Evolutionary conservation across 306 rosid species (phyloP).

Genomic region (Astragalus membranaceus): DNA sequence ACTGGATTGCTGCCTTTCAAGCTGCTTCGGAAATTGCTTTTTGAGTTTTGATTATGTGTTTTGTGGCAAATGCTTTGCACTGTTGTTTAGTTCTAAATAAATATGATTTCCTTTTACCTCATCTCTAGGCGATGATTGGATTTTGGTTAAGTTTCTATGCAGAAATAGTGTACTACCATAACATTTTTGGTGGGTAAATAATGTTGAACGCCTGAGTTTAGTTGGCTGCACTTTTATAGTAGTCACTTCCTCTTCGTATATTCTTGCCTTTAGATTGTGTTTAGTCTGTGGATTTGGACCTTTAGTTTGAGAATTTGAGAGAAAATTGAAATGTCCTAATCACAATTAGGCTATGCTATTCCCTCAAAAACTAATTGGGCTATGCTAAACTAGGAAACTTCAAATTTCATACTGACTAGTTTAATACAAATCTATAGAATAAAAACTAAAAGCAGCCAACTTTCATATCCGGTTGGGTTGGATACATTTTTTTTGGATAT

Average conservation of each 20-base stretch:
- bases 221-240: not conserved
- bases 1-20: slow-evolving; percentile 16
- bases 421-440: too few relatives aligned
- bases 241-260: not conserved
- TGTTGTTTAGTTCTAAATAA: slow-evolving; percentile 19
- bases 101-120: slow-evolving; percentile 2
- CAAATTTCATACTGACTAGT: too few relatives aligned
- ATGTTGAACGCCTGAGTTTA: slow-evolving; percentile 10
- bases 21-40: slow-evolving; percentile 18
- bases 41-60: slow-evolving; percentile 22
- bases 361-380: too few relatives aligned
- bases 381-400: too few relatives aligned
- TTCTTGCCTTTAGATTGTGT: not conserved
- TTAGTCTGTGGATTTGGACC: not conserved
- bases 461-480: too few relatives aligned
- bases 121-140: slow-evolving; percentile 14
- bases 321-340: not conserved
- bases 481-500: too few relatives aligned
- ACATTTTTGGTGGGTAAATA: slow-evolving; percentile 27
- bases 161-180: slow-evolving; percentile 22
- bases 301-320: not conserved
- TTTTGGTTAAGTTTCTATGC: slow-evolving; percentile 19
- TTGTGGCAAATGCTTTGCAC: slow-evolving; percentile 15
- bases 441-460: too few relatives aligned
- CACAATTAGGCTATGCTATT: too few relatives aligned